A percentile compares a stretch with the other conserved stretches of the same genome.
Evolutionary conservation across 768 basidiomycete genomes (phyloP).

Genomic region (Plicaturopsis crispa): DNA sequence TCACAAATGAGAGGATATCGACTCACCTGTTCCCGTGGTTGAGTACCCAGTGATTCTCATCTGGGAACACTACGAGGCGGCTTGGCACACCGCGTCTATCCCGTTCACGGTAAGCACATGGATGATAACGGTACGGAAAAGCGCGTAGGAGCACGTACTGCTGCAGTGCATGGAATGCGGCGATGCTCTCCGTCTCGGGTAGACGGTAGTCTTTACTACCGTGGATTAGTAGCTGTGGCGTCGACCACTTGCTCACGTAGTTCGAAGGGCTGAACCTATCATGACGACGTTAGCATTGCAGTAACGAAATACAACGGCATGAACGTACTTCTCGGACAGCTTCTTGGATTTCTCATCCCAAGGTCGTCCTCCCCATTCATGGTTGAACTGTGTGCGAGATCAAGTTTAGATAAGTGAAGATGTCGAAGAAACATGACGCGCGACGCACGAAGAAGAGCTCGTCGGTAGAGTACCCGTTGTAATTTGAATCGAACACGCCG

Average conservation of each 20-base stretch:
- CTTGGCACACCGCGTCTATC: constrained; percentile 62
- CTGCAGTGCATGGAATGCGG: constrained; percentile 79
- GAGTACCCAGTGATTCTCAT: constrained; percentile 91
- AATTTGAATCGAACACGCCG: constrained; percentile 76
- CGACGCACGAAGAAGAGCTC: constrained; percentile 80
- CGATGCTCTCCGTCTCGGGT: constrained; percentile 79
- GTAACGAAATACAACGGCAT: neutral
- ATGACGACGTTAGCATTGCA: neutral
- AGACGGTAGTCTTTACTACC: constrained; percentile 86
- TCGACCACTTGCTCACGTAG: constrained; percentile 79
- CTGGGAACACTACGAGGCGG: constrained; percentile 77
- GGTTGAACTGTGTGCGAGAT: constrained; percentile 55
- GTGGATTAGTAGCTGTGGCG: constrained; percentile 80
- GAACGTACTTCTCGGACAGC: constrained; percentile 47
- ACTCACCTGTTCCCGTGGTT: constrained; percentile 68
- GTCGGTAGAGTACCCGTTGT: constrained; percentile 86
- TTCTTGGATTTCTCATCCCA: constrained; percentile 57
- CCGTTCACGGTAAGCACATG: constrained; percentile 1
- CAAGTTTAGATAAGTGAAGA: constrained; percentile 1
- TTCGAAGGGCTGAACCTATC: constrained; percentile 70
- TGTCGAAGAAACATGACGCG: neutral
- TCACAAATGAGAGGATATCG: too few species aligned
- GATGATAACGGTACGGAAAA: constrained; percentile 1
- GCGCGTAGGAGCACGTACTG: constrained; percentile 41
- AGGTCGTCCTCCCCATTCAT: constrained; percentile 80